These are phyloP conservation scores for Sclerotinia sclerotiorum DNA, from an alignment of 2,329 filamentous ascomycete genomes.

Conservation along the genomic window DNA sequence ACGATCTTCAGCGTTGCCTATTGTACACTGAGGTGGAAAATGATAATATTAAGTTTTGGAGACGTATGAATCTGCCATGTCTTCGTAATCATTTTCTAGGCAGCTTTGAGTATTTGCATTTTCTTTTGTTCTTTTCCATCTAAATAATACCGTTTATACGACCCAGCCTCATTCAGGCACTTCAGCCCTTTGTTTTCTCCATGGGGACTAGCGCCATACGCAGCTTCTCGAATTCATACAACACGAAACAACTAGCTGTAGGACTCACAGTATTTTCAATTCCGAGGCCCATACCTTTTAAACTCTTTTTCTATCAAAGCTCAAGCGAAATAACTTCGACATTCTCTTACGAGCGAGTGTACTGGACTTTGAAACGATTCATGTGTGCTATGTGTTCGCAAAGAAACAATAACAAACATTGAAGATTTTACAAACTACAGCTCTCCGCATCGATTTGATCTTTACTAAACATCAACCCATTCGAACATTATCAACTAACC, in stretches of 20 bases:
- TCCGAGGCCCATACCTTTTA: slow-evolving; percentile 10
- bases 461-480: slow-evolving; percentile 10
- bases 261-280: slow-evolving; percentile 11
- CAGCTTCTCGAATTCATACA: slow-evolving; percentile 19
- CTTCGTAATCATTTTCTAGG: slow-evolving; percentile 9
- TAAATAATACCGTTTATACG: not conserved
- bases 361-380: slow-evolving; percentile 19
- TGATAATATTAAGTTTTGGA: not conserved
- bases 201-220: slow-evolving; percentile 20
- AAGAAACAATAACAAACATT: slow-evolving; percentile 13
- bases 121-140: not conserved
- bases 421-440: not conserved
- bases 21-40: not conserved
- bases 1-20: slow-evolving; percentile 5
- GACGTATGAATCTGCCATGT: not conserved
- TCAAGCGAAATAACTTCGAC: slow-evolving; percentile 11
- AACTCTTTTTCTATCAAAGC: slow-evolving; percentile 16
- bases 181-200: slow-evolving; percentile 19
- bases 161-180: slow-evolving; percentile 17
- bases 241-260: slow-evolving; percentile 15
- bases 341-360: not conserved
- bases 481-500: slow-evolving; percentile 3
- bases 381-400: slow-evolving; percentile 24
- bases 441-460: not conserved
- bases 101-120: not conserved